These are phyloP conservation scores for Endotrypanum monterogeii DNA, from an alignment of 208 protist species.

Conservation along the genomic window DNA sequence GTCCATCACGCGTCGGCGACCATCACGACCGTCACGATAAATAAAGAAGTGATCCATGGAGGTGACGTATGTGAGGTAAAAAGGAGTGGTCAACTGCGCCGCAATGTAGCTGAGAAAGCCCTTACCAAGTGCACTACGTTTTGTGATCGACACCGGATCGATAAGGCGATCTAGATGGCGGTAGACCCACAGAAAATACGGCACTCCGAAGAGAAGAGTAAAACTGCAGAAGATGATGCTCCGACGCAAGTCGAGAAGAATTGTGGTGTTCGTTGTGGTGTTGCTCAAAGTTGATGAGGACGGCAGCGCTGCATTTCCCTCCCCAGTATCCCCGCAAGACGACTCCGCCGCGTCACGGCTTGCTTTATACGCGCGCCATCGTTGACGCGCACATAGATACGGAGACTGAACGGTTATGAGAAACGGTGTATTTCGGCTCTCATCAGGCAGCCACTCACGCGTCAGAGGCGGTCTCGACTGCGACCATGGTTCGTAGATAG, in stretches of 20 bases:
- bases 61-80: constrained; percentile 75
- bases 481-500: constrained; percentile 57
- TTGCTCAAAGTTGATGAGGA: not conserved
- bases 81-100: constrained; percentile 57
- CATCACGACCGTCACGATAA: constrained; percentile 68
- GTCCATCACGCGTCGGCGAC: constrained; percentile 49
- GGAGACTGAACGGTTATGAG: constrained; percentile 48
- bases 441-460: constrained; percentile 34
- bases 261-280: constrained; percentile 29
- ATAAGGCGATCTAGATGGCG: constrained; percentile 49
- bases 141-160: constrained; percentile 46
- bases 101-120: constrained; percentile 72
- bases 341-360: not conserved
- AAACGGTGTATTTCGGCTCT: constrained; percentile 42
- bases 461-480: constrained; percentile 35
- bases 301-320: not conserved
- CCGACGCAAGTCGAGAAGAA: constrained; percentile 71
- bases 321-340: not conserved
- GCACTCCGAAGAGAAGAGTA: constrained; percentile 63
- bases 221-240: constrained; percentile 85
- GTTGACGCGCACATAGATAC: constrained; percentile 24
- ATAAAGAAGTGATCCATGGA: constrained; percentile 80
- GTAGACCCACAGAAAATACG: constrained; percentile 72
- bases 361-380: constrained; percentile 7
- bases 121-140: constrained; percentile 53